Evolutionary conservation across 1,139 yeast species (phyloP).

Genomic region (Debaryomycetaceae sp.): DNA sequence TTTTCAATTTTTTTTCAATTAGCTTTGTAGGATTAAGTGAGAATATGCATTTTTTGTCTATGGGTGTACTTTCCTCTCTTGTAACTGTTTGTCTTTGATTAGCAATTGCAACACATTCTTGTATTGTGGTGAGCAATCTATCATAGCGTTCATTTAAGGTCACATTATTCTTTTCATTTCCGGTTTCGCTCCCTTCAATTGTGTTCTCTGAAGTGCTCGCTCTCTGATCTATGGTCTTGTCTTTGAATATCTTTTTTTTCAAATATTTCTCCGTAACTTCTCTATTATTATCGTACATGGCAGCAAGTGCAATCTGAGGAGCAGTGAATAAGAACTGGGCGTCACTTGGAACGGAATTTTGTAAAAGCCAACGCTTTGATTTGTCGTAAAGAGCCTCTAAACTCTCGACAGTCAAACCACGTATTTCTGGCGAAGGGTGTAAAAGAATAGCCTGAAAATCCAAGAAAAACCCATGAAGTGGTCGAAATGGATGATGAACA

Average conservation of each 20-base stretch:
- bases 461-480: slow-evolving; percentile 87
- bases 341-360: slow-evolving; percentile 66
- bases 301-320: slow-evolving; percentile 92
- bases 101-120: slow-evolving; percentile 48
- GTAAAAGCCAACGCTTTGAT: slow-evolving; percentile 62
- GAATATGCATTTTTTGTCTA: slow-evolving; percentile 62
- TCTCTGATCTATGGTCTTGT: slow-evolving; percentile 1
- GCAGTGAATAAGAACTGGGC: slow-evolving; percentile 79
- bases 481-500: slow-evolving; percentile 85
- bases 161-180: slow-evolving; percentile 10
- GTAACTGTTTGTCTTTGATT: slow-evolving; percentile 42
- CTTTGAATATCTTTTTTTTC: slow-evolving; percentile 48
- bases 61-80: slow-evolving; percentile 57
- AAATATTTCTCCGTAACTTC: slow-evolving; percentile 66
- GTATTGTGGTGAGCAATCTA: slow-evolving; percentile 40
- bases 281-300: slow-evolving; percentile 64
- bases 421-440: slow-evolving; percentile 32
- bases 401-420: slow-evolving; percentile 39
- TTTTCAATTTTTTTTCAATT: slow-evolving; percentile 38
- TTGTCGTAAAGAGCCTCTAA: slow-evolving; percentile 60
- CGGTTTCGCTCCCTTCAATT: slow-evolving; percentile 7
- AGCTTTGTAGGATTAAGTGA: slow-evolving; percentile 56
- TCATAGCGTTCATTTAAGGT: slow-evolving; percentile 31
- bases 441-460: slow-evolving; percentile 71
- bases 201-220: slow-evolving; percentile 7